Percentiles rank a stretch among this genome's conserved stretches.
phyloP scores from a whole-genome alignment of 192 early-diverging fungal genomes.

The Rhizoclosmatium sp. region DNA sequence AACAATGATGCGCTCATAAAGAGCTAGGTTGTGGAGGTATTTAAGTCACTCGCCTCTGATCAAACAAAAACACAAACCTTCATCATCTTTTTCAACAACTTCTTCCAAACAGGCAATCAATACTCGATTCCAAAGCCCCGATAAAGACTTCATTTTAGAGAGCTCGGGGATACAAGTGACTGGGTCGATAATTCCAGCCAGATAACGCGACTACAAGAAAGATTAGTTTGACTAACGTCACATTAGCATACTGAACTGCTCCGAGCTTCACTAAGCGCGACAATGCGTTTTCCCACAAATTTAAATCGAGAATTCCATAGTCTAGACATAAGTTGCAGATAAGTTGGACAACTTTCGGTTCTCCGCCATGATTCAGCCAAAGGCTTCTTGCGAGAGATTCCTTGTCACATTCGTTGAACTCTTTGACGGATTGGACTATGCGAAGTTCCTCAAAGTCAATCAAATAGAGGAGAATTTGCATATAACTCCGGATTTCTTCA shows the following conservation, averaged over 20 bases:
- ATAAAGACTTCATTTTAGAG: constrained; percentile 38
- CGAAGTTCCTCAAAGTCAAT: constrained; percentile 76
- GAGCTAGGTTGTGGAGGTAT: background rate
- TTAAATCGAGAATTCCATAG: constrained; percentile 67
- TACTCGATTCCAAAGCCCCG: constrained; percentile 49
- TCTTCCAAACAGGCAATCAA: constrained; percentile 39
- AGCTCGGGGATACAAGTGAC: constrained; percentile 49
- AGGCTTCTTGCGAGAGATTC: constrained; percentile 71
- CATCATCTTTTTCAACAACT: constrained; percentile 27
- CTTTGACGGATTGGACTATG: constrained; percentile 62
- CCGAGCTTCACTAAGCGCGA: constrained; percentile 50
- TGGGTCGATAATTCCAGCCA: constrained; percentile 58
- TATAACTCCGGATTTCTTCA: constrained; percentile 49
- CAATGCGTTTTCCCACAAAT: constrained; percentile 68
- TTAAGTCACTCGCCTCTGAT: background rate
- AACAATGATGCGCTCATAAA: constrained; percentile 37
- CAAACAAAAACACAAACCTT: constrained; percentile 7
- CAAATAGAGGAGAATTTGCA: constrained; percentile 70
- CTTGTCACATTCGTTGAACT: constrained; percentile 73
- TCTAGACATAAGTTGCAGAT: constrained; percentile 80
- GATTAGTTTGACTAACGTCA: background rate
- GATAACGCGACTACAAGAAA: constrained; percentile 53
- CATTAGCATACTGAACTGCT: constrained; percentile 33
- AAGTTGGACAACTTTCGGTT: constrained; percentile 64
- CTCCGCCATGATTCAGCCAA: constrained; percentile 69